Conservation (phyloP, 2,329 filamentous ascomycete species). For the Sclerotiophoma versabilis region DNA sequence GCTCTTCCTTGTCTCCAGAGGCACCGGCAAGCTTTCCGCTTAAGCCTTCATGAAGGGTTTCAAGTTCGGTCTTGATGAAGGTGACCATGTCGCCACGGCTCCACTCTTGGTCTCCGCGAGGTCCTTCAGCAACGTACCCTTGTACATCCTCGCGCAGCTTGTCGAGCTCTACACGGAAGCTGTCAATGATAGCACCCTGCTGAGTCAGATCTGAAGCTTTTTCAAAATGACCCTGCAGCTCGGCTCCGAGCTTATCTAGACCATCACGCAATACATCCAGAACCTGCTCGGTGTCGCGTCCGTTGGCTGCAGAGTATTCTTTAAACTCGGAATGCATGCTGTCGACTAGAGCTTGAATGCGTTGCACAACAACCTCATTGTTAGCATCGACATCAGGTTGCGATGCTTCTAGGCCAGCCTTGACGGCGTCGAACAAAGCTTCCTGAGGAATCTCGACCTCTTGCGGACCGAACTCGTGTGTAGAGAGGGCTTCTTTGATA, state of each 20-base stretch:
- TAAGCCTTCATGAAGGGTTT: slow-evolving; percentile 66
- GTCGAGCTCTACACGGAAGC: slow-evolving; percentile 70
- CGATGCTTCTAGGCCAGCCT: slow-evolving; percentile 62
- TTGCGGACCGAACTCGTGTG: slow-evolving; percentile 51
- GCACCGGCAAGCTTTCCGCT: slow-evolving; percentile 53
- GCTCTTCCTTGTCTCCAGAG: slow-evolving; percentile 46
- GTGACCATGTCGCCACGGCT: slow-evolving; percentile 55
- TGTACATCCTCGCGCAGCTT: slow-evolving; percentile 68
- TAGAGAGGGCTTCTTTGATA: slow-evolving; percentile 65
- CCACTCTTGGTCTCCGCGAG: slow-evolving; percentile 51
- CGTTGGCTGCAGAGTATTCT: slow-evolving; percentile 79
- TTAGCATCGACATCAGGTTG: slow-evolving; percentile 60
- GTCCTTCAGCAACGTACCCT: slow-evolving; percentile 56
- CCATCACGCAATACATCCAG: slow-evolving; percentile 88
- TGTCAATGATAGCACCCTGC: slow-evolving; percentile 80
- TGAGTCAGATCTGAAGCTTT: slow-evolving; percentile 71
- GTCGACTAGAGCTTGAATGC: slow-evolving; percentile 65
- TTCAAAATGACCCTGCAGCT: slow-evolving; percentile 84
- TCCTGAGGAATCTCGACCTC: slow-evolving; percentile 59
- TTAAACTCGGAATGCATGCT: slow-evolving; percentile 73
- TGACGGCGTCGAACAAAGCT: slow-evolving; percentile 65
- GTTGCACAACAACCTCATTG: slow-evolving; percentile 66
- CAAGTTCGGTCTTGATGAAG: slow-evolving; percentile 65
- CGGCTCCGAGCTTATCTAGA: slow-evolving; percentile 77
- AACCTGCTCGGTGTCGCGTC: slow-evolving; percentile 85